A percentile compares a stretch with the other conserved stretches of the same genome.
Evolutionary conservation across 345 rosid genomes (phyloP).

Genomic region (Citrus trifoliata): DNA sequence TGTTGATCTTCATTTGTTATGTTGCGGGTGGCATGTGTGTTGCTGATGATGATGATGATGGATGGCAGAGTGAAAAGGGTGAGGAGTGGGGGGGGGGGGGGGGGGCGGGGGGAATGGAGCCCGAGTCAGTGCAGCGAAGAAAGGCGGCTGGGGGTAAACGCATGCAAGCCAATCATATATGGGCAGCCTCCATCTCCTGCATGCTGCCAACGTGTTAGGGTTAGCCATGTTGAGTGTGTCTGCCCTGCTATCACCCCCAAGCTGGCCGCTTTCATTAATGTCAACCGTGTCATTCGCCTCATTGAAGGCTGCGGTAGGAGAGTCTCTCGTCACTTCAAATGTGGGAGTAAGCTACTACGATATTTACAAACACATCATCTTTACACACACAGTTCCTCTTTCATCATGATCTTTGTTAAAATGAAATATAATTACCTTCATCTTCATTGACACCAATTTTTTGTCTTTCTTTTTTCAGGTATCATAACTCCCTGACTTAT

Average conservation of each 20-base stretch:
- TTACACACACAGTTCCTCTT: background rate
- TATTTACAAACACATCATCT: background rate
- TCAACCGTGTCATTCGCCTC: slow-evolving; percentile 36
- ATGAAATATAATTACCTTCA: too few species aligned
- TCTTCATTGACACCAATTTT: background rate
- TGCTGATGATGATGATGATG: too few species aligned
- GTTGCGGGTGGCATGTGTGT: too few species aligned
- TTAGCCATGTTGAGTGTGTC: slow-evolving; percentile 26
- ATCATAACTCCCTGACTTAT: background rate
- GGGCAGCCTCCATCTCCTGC: slow-evolving; percentile 28
- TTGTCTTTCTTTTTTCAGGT: background rate
- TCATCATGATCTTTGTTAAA: background rate
- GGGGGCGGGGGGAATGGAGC: too few species aligned
- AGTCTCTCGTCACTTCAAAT: slow-evolving; percentile 40
- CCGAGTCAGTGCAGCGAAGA: too few species aligned
- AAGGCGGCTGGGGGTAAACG: too few species aligned
- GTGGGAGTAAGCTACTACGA: slow-evolving; percentile 35
- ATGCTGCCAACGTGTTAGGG: slow-evolving; percentile 36
- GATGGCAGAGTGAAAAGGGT: too few species aligned
- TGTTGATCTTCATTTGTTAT: too few species aligned
- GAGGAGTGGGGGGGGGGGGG: too few species aligned
- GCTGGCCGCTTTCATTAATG: slow-evolving; percentile 26
- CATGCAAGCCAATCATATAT: slow-evolving; percentile 34
- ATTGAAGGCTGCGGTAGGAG: slow-evolving; percentile 39
- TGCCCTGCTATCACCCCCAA: slow-evolving; percentile 30